Evolutionary conservation across 352 stramenopile species (phyloP).

Genomic region (Phytopythium ostracodes): DNA sequence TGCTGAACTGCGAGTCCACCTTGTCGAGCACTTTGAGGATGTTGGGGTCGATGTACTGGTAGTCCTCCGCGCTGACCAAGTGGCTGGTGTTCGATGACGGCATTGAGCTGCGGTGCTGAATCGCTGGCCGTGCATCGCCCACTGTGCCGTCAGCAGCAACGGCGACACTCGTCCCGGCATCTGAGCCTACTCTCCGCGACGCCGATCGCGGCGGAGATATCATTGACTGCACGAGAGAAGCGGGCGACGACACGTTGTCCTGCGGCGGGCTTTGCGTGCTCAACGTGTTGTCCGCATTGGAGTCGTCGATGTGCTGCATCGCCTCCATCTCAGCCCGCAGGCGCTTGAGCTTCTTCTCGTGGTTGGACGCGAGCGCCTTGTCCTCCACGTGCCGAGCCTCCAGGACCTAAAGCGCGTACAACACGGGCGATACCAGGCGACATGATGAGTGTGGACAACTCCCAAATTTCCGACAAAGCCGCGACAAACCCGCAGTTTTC

Average conservation of each 20-base stretch:
- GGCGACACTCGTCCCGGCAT: not conserved
- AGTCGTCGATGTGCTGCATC: slow-evolving; percentile 64
- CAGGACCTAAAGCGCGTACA: too few relatives aligned
- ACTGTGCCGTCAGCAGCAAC: not conserved
- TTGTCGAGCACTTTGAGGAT: slow-evolving; percentile 80
- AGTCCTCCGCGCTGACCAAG: slow-evolving; percentile 36
- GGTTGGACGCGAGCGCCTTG: slow-evolving; percentile 41
- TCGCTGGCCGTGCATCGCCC: not conserved
- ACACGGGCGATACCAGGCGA: too few relatives aligned
- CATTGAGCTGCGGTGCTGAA: not conserved
- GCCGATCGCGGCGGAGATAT: not conserved
- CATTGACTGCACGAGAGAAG: not conserved
- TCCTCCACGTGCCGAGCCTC: slow-evolving; percentile 57
- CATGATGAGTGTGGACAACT: not conserved
- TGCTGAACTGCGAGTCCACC: slow-evolving; percentile 84
- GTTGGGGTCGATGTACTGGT: slow-evolving; percentile 74
- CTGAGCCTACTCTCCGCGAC: not conserved
- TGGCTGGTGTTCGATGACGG: slow-evolving; percentile 10
- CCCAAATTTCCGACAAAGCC: not conserved
- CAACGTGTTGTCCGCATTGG: slow-evolving; percentile 11
- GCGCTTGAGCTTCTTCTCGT: slow-evolving; percentile 71
- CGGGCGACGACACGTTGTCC: not conserved
- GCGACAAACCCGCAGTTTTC: slow-evolving; percentile 43
- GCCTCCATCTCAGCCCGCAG: slow-evolving; percentile 68
- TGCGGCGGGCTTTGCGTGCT: not conserved